Evolutionary conservation across 441 rosid genomes (phyloP).

Genomic region (Aquilaria agallochum): DNA sequence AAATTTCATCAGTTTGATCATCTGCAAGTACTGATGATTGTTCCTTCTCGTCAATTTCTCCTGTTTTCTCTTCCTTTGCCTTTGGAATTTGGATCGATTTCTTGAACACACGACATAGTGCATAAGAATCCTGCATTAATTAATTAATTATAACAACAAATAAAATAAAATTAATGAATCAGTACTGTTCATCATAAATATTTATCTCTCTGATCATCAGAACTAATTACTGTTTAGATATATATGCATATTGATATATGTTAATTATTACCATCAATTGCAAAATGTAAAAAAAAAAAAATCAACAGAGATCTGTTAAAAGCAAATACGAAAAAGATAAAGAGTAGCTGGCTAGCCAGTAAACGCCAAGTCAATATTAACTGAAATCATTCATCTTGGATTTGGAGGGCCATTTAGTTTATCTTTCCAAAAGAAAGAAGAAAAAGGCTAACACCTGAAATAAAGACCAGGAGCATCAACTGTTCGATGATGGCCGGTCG

Average conservation of each 20-base stretch:
- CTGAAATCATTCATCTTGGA: no score
- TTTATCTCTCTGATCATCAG: no score
- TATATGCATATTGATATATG: no score
- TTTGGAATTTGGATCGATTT: constrained; percentile 54
- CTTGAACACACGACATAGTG: constrained; percentile 77
- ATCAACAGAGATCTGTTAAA: background rate
- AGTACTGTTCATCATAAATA: no score
- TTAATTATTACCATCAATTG: background rate
- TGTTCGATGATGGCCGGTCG: no score
- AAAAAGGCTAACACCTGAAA: background rate
- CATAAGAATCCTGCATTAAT: constrained; percentile 48
- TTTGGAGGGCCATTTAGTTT: no score
- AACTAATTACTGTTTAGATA: no score
- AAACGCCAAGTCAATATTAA: no score
- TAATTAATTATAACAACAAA: background rate
- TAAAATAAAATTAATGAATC: background rate
- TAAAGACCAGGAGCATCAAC: no score
- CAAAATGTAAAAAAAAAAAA: constrained; percentile 1
- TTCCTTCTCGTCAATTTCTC: constrained; percentile 14
- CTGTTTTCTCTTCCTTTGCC: constrained; percentile 28
- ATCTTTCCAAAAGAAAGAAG: constrained; percentile 10
- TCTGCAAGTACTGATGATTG: constrained; percentile 16
- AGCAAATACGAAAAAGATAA: constrained; percentile 4
- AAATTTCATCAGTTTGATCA: constrained; percentile 15
- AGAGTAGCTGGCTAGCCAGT: background rate